These are phyloP conservation scores for Sambucus nigra DNA, from an alignment of 129 eudicot species.

Conservation along the genomic window DNA sequence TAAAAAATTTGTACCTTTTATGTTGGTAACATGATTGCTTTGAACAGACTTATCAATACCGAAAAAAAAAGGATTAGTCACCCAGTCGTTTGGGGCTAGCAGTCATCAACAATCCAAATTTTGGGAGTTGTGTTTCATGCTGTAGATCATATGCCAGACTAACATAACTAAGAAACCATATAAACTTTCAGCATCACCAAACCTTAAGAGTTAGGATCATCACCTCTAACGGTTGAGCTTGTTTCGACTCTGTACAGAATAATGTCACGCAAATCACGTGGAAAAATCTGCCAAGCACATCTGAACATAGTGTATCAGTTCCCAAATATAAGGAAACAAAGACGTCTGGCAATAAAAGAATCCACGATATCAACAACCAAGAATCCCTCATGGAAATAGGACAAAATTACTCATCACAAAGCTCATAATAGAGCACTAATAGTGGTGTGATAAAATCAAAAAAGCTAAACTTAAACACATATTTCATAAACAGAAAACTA, in stretches of 20 bases:
- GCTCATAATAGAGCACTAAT: no score
- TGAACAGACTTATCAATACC: no score
- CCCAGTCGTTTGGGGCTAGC: background rate
- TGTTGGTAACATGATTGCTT: background rate
- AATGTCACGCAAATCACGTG: conserved; percentile 51
- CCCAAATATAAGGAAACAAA: background rate
- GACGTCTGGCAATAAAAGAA: background rate
- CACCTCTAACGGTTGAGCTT: conserved; percentile 61
- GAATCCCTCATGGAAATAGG: background rate
- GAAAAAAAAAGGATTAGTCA: background rate
- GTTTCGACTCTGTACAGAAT: conserved; percentile 38
- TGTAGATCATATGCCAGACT: background rate
- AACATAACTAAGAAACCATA: background rate
- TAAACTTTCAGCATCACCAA: no score
- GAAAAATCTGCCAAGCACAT: conserved; percentile 49
- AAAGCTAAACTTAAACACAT: no score
- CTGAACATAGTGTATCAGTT: background rate
- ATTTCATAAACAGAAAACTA: no score
- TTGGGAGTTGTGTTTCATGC: background rate
- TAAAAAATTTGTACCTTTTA: no score
- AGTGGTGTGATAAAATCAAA: no score
- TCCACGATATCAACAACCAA: background rate
- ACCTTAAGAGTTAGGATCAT: background rate
- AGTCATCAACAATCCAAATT: background rate
- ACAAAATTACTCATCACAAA: background rate